phyloP scores from a whole-genome alignment of 2,329 filamentous ascomycete genomes.

The Periconia sp. region DNA sequence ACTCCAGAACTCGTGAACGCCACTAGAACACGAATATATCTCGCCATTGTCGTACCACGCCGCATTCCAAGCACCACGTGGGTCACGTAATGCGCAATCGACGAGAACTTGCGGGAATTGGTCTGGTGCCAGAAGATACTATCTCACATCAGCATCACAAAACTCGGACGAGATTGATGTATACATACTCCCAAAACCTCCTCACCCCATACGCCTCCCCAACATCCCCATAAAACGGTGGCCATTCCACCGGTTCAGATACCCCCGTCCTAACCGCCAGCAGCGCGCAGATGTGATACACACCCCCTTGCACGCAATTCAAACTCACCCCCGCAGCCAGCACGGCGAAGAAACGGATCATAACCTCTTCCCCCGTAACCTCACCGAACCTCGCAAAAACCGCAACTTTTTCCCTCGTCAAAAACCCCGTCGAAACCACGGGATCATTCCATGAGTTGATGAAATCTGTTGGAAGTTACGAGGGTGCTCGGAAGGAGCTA shows the following conservation, averaged over 20 bases:
- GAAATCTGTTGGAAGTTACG: too few species aligned
- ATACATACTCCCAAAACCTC: constrained; percentile 8
- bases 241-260: constrained; percentile 5
- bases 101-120: constrained; percentile 9
- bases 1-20: constrained; percentile 9
- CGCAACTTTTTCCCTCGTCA: constrained; percentile 6
- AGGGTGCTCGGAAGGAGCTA: too few species aligned
- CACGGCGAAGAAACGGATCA: constrained; percentile 8
- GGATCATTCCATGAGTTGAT: constrained; percentile 8
- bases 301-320: constrained; percentile 12
- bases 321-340: constrained; percentile 7
- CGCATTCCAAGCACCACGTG: constrained; percentile 2
- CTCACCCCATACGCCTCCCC: constrained; percentile 5
- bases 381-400: constrained; percentile 6
- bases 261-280: constrained; percentile 1
- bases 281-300: constrained; percentile 9
- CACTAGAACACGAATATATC: constrained; percentile 6
- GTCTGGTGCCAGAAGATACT: constrained; percentile 14
- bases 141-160: not conserved
- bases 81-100: constrained; percentile 6
- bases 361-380: constrained; percentile 9
- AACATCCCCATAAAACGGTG: constrained; percentile 10
- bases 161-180: too few species aligned
- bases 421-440: constrained; percentile 2
- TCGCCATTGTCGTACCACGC: constrained; percentile 5